Percentiles rank a stretch among this genome's conserved stretches.
phyloP scores from a whole-genome alignment of 2,329 filamentous ascomycete species.

The Verticillium tricorpus region DNA sequence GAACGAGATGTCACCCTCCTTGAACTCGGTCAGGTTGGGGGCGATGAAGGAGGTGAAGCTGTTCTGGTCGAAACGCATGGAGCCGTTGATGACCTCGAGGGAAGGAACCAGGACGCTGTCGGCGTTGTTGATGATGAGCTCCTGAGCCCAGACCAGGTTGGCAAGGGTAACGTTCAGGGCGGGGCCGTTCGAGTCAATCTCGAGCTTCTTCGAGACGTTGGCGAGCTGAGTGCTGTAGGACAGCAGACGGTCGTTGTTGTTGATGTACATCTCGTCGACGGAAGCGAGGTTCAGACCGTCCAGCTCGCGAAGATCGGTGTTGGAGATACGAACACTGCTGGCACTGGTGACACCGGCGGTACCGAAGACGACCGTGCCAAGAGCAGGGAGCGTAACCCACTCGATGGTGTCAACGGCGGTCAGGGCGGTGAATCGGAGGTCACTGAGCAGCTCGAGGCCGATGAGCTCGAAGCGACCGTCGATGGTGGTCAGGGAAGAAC shows the following conservation, averaged over 20 bases:
- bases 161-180: conserved; percentile 69
- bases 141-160: conserved; percentile 60
- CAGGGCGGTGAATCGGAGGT: conserved; percentile 63
- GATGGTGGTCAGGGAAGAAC: conserved; percentile 59
- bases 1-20: conserved; percentile 56
- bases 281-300: conserved; percentile 74
- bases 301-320: conserved; percentile 78
- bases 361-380: conserved; percentile 44
- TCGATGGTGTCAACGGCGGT: conserved; percentile 60
- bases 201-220: conserved; percentile 67
- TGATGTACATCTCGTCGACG: conserved; percentile 72
- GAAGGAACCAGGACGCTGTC: conserved; percentile 69
- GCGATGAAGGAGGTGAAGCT: conserved; percentile 56
- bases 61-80: conserved; percentile 82
- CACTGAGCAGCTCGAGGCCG: conserved; percentile 64
- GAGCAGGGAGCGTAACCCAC: conserved; percentile 66
- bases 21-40: conserved; percentile 67
- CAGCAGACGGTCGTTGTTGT: conserved; percentile 83
- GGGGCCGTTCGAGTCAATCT: conserved; percentile 75
- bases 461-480: conserved; percentile 65
- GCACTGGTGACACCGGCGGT: conserved; percentile 60
- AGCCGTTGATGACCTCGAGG: conserved; percentile 68
- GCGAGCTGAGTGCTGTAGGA: conserved; percentile 71
- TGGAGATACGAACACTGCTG: conserved; percentile 67
- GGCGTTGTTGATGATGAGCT: conserved; percentile 65